Conservation (phyloP, 768 basidiomycete species). For the Calocybe indica region DNA sequence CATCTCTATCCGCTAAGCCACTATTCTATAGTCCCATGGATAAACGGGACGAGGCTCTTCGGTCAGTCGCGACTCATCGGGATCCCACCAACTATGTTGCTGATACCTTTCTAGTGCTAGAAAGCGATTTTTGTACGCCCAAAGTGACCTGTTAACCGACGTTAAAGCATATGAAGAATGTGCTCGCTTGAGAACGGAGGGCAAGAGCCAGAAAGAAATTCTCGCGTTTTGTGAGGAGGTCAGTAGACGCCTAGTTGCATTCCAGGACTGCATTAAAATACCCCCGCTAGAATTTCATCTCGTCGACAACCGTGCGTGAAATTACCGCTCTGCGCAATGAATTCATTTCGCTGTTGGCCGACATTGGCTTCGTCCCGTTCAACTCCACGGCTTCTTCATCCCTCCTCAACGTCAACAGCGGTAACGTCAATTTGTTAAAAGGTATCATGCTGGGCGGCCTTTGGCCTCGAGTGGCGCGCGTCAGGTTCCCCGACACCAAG, state of each 20-base stretch:
- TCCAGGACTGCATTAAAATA: conserved; percentile 1
- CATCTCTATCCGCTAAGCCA: conserved; percentile 82
- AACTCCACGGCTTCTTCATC: conserved; percentile 38
- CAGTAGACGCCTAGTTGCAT: neutral
- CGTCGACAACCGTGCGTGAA: conserved; percentile 64
- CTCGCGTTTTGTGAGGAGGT: conserved; percentile 71
- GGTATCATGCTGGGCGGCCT: conserved; percentile 81
- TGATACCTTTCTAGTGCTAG: conserved; percentile 49
- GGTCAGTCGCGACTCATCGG: conserved; percentile 30
- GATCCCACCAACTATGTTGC: neutral
- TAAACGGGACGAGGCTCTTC: conserved; percentile 72
- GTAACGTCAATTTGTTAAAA: conserved; percentile 74
- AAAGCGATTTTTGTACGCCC: conserved; percentile 56
- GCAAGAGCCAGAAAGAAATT: conserved; percentile 39
- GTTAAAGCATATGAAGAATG: conserved; percentile 69
- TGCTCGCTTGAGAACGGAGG: conserved; percentile 40
- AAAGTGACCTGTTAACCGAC: conserved; percentile 85
- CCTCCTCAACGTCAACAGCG: conserved; percentile 57
- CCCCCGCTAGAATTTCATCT: conserved; percentile 72
- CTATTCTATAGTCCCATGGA: conserved; percentile 80
- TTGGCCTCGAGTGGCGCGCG: conserved; percentile 77
- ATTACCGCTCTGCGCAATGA: conserved; percentile 74
- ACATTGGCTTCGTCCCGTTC: conserved; percentile 62
- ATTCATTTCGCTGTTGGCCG: conserved; percentile 62
- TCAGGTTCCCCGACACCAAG: conserved; percentile 69